A percentile compares a stretch with the other conserved stretches of the same genome.
These are phyloP conservation scores for Ceriops zippeliana DNA, from an alignment of 345 rosid species.

Conservation along the genomic window DNA sequence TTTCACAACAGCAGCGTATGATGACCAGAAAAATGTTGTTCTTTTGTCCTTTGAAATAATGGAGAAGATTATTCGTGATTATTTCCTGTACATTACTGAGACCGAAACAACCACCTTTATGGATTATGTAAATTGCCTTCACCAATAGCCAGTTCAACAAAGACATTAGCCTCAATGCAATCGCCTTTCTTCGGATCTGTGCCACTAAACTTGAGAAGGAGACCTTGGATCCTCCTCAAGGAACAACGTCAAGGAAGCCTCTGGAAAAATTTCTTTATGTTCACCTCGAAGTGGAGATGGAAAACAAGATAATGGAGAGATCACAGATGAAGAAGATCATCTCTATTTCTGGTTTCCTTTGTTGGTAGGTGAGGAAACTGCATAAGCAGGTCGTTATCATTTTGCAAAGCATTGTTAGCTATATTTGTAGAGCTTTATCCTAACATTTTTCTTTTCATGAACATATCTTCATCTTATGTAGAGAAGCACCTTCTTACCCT, in stretches of 20 bases:
- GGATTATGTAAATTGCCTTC: constrained; percentile 97
- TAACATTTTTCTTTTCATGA: not conserved
- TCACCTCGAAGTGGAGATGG: constrained; percentile 18
- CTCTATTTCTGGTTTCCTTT: constrained; percentile 93
- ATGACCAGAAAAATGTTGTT: constrained; percentile 94
- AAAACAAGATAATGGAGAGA: constrained; percentile 62
- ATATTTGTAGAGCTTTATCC: constrained; percentile 1
- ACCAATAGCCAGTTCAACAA: constrained; percentile 92
- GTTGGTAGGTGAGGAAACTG: constrained; percentile 68
- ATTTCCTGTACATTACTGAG: constrained; percentile 91
- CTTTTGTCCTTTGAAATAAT: constrained; percentile 89
- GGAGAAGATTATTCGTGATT: constrained; percentile 90
- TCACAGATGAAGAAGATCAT: constrained; percentile 63
- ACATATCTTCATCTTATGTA: too few relatives aligned
- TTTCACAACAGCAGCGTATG: constrained; percentile 97
- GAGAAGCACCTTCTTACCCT: not conserved
- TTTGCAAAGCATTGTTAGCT: not conserved
- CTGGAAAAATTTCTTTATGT: constrained; percentile 23
- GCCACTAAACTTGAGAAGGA: constrained; percentile 93
- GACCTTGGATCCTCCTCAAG: constrained; percentile 65
- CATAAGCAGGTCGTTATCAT: constrained; percentile 7
- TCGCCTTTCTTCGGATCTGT: constrained; percentile 87
- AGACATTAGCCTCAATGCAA: constrained; percentile 89
- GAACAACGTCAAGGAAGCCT: constrained; percentile 59
- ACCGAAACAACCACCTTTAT: constrained; percentile 98